Conservation (phyloP, 2,329 filamentous ascomycete species). For the Rhytidhysteron rufulum region DNA sequence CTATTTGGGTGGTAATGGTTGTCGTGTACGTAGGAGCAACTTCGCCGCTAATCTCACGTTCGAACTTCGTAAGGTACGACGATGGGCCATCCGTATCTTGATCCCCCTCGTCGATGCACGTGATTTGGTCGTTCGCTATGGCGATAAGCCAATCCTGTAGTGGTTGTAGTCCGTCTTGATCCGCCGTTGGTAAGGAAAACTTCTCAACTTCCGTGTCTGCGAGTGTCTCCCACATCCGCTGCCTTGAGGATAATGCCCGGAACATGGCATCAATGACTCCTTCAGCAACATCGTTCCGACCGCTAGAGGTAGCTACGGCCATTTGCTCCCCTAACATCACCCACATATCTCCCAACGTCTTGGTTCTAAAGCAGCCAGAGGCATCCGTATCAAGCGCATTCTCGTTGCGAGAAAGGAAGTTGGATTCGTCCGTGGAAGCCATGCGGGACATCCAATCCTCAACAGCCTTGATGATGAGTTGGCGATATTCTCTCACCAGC, state of each 20-base stretch:
- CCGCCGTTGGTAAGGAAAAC: constrained; percentile 58
- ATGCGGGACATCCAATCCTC: constrained; percentile 98
- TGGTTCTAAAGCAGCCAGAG: constrained; percentile 87
- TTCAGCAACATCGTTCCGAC: constrained; percentile 85
- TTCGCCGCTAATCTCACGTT: constrained; percentile 73
- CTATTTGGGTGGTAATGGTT: constrained; percentile 68
- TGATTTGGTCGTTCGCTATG: constrained; percentile 97
- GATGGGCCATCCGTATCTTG: constrained; percentile 60
- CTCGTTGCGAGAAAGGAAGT: constrained; percentile 72
- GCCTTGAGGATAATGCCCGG: constrained; percentile 74
- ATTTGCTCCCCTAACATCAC: constrained; percentile 95
- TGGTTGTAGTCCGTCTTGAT: constrained; percentile 68
- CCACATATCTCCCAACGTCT: constrained; percentile 92
- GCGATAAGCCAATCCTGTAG: constrained; percentile 90
- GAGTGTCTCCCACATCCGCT: constrained; percentile 81
- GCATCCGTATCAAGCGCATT: constrained; percentile 83
- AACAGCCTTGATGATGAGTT: constrained; percentile 90
- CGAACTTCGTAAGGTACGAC: constrained; percentile 84
- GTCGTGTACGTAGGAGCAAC: constrained; percentile 76
- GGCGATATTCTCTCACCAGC: constrained; percentile 87
- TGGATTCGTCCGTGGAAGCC: constrained; percentile 73
- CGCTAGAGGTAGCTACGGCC: constrained; percentile 75
- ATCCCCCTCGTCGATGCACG: constrained; percentile 81
- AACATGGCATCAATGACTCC: constrained; percentile 97
- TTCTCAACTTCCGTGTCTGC: constrained; percentile 79